These are phyloP conservation scores for Xylariaceae sp. DNA, from an alignment of 2,329 filamentous ascomycete species.

Conservation along the genomic window DNA sequence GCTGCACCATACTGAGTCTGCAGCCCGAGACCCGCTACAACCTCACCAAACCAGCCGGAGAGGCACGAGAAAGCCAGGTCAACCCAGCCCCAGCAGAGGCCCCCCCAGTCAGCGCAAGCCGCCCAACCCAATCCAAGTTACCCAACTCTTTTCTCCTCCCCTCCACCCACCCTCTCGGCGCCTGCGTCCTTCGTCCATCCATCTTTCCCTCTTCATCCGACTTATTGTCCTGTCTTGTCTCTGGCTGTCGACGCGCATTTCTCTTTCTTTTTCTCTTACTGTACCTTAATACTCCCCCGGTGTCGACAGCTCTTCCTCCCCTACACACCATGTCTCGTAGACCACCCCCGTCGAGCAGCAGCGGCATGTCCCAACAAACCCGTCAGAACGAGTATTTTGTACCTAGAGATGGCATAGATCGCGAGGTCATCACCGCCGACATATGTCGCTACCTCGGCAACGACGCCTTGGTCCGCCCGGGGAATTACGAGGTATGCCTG, in stretches of 20 bases:
- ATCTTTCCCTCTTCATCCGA: constrained; percentile 15
- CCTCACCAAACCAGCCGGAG: too few relatives aligned
- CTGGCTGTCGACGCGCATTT: constrained; percentile 14
- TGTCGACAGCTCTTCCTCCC: constrained; percentile 16
- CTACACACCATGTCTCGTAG: constrained; percentile 34
- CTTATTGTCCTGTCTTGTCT: constrained; percentile 17
- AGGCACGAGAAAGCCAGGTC: too few relatives aligned
- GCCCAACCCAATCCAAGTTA: constrained; percentile 20
- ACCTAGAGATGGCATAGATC: constrained; percentile 74
- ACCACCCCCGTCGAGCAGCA: constrained; percentile 33
- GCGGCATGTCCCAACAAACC: constrained; percentile 37
- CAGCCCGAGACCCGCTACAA: too few relatives aligned
- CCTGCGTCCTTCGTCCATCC: constrained; percentile 23
- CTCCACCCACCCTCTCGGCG: constrained; percentile 26
- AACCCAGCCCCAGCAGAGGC: too few relatives aligned
- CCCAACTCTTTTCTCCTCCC: constrained; percentile 17
- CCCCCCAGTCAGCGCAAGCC: too few relatives aligned
- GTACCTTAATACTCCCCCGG: constrained; percentile 16
- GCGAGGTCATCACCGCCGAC: constrained; percentile 79
- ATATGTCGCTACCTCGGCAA: constrained; percentile 82
- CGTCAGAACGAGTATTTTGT: constrained; percentile 78
- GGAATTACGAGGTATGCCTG: constrained; percentile 62
- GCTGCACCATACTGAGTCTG: too few relatives aligned
- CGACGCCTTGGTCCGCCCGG: constrained; percentile 74
- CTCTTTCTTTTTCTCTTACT: constrained; percentile 14